Conservation (phyloP, 441 rosid species). For the Gossypium gossypioides region DNA sequence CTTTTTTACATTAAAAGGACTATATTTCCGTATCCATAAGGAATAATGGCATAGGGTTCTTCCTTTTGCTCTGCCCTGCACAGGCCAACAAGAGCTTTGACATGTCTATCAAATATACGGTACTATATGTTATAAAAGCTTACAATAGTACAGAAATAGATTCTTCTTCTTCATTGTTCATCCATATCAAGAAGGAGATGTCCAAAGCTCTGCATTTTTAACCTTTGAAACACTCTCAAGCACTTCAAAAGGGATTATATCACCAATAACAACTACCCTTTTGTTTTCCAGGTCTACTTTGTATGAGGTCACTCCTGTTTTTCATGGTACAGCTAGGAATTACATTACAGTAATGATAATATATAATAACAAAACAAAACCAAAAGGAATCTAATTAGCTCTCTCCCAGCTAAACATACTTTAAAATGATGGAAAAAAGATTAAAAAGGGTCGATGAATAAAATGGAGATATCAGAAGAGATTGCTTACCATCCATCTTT, state of each 20-base stretch:
- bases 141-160: no score
- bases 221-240: neutral
- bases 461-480: neutral
- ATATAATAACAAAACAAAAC: neutral
- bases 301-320: neutral
- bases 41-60: neutral
- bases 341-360: neutral
- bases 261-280: neutral
- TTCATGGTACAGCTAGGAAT: neutral
- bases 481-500: slow-evolving; percentile 57
- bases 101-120: no score
- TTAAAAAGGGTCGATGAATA: no score
- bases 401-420: no score
- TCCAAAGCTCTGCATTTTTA: neutral
- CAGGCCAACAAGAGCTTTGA: neutral
- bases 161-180: no score
- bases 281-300: neutral
- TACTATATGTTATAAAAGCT: no score
- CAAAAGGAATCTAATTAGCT: neutral
- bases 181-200: neutral
- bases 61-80: neutral
- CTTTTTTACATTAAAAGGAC: no score
- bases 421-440: no score
- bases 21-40: no score
- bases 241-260: neutral